These are phyloP conservation scores for Colletotrichum trifolii DNA, from an alignment of 2,329 filamentous ascomycete genomes.

Conservation along the genomic window DNA sequence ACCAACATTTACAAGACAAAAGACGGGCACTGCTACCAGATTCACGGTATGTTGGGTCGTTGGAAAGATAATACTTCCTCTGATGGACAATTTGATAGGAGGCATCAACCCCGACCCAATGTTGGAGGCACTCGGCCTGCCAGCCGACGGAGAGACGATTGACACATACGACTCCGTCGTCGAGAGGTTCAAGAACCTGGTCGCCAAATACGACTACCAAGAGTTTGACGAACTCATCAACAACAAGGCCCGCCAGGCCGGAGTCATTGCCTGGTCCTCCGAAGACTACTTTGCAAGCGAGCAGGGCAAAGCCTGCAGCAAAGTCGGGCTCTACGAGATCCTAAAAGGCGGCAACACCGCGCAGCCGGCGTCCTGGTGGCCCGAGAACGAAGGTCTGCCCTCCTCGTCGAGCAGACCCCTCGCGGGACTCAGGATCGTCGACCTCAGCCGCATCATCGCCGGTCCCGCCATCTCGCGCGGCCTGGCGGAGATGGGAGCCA, in stretches of 20 bases:
- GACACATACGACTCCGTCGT: conserved; percentile 41
- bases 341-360: conserved; percentile 38
- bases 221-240: conserved; percentile 40
- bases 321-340: conserved; percentile 40
- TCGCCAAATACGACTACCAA: conserved; percentile 37
- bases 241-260: conserved; percentile 41
- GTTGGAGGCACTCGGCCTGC: conserved; percentile 36
- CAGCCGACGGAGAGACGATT: conserved; percentile 35
- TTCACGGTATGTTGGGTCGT: conserved; percentile 31
- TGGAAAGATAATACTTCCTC: too few species aligned
- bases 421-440: conserved; percentile 59
- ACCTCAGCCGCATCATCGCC: conserved; percentile 60
- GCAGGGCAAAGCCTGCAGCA: conserved; percentile 41
- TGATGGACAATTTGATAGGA: not conserved
- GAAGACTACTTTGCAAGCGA: conserved; percentile 42
- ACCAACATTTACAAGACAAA: conserved; percentile 44
- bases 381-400: conserved; percentile 39
- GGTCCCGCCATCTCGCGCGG: conserved; percentile 55
- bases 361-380: conserved; percentile 55
- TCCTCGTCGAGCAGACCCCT: conserved; percentile 53
- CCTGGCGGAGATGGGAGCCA: conserved; percentile 58
- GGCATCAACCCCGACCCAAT: conserved; percentile 38
- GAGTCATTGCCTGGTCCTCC: conserved; percentile 41
- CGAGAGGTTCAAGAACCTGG: conserved; percentile 24
- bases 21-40: conserved; percentile 40